Evolutionary conservation across 441 rosid genomes (phyloP).

Genomic region (Gossypium gossypioides): DNA sequence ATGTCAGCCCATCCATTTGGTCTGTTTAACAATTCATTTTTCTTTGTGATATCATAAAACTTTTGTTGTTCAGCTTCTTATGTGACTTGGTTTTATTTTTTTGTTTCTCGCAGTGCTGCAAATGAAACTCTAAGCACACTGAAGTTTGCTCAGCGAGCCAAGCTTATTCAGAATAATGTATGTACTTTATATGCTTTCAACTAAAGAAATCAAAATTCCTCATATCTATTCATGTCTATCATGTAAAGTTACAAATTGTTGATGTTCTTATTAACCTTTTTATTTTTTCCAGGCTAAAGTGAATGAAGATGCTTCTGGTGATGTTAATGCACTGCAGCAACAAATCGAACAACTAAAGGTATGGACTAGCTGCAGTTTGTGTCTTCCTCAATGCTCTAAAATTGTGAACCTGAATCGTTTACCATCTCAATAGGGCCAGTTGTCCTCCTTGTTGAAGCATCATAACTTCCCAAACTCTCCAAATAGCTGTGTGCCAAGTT

Average conservation of each 20-base stretch:
- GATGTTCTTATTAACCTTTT: slow-evolving; percentile 15
- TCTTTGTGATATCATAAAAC: background rate
- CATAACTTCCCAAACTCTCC: slow-evolving; percentile 34
- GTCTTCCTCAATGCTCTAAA: slow-evolving; percentile 8
- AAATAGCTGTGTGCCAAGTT: slow-evolving; percentile 25
- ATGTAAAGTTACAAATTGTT: slow-evolving; percentile 6
- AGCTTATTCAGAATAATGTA: slow-evolving; percentile 92
- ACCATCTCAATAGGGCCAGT: slow-evolving; percentile 47
- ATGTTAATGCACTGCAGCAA: slow-evolving; percentile 66
- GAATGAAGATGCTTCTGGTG: slow-evolving; percentile 93
- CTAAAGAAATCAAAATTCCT: slow-evolving; percentile 3
- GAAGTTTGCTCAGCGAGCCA: slow-evolving; percentile 94
- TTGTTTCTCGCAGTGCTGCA: slow-evolving; percentile 51
- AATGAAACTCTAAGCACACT: slow-evolving; percentile 89
- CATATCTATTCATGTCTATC: background rate
- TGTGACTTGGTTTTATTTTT: slow-evolving; percentile 15
- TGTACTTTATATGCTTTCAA: slow-evolving; percentile 11
- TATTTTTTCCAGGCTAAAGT: slow-evolving; percentile 62
- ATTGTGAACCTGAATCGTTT: slow-evolving; percentile 17
- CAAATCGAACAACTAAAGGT: slow-evolving; percentile 81
- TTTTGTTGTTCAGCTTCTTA: slow-evolving; percentile 5
- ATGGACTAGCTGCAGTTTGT: slow-evolving; percentile 8
- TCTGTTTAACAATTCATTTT: slow-evolving; percentile 23
- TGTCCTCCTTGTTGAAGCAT: slow-evolving; percentile 52
- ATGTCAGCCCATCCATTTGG: slow-evolving; percentile 91